Base-by-base conservation (phyloP, 2,329 filamentous ascomycete genomes). In the Sclerotinia trifoliorum region DNA sequence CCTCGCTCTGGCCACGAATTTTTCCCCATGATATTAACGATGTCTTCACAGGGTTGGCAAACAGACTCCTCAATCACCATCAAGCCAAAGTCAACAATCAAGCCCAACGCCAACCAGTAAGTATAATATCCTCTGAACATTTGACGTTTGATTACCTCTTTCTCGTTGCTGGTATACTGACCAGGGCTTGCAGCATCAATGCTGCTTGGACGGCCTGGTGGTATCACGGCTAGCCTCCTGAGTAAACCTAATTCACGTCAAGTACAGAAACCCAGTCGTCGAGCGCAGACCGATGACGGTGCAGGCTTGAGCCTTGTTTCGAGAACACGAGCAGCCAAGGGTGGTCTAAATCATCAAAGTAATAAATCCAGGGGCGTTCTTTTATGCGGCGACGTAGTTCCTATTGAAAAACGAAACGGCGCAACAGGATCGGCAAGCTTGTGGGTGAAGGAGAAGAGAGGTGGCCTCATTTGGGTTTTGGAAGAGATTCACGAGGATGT, bases 401-500 rank as follows among this genome's bases (percentile, higher is more conserved):
- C 95, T 0, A 99, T 99, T 69, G 91, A 94, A 78, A 99, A 98
- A 80, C 88, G 95, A 70, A 97, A 99, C 75, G 95, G 95, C 5
- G 87, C 90, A 15, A 94, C 90, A 5, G 95, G 95, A 2, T 94
- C 95, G 68, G 95, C 95, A 49, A 98, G 94, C 79, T 82, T 99
- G 51, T 99, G 95, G 95, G 95, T 99, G 4, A 99, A 99, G 81
- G 95, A 99, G 79, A 99, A 99, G 80, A 87, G 90, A 61, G 89
- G 93, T 65, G 94, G 94, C 13, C 81, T 99, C 69, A 98, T 99
- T 70, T 99, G 95, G 95, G 95, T 99, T 11, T 81, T 99, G 2
- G 95, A 99, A 78, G 95, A 99, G 80, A 98, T 99, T 70, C 92
- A 94, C 67, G 95, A 99, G 79, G 94, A 99, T 77, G 89, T 95